Conservation (phyloP, 1,139 yeast species). For the Yamadazyma sp. region DNA sequence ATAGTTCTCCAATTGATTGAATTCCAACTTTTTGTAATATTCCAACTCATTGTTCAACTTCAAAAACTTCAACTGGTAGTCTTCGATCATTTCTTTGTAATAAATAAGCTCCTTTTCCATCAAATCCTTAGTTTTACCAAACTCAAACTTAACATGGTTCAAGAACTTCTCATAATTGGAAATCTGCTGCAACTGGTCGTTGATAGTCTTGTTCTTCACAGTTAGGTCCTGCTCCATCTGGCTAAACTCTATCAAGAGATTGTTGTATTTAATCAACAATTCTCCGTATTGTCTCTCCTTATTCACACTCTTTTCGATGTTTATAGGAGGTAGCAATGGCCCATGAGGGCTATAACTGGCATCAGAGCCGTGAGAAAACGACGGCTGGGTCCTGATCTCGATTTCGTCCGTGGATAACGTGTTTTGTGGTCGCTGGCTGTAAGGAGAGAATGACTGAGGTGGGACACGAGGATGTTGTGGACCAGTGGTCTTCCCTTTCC, state of each 20-base stretch:
- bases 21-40: slow-evolving; percentile 17
- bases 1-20: slow-evolving; percentile 13
- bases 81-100: slow-evolving; percentile 34
- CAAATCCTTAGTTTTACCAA: slow-evolving; percentile 25
- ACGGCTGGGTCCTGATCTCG: not conserved
- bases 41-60: slow-evolving; percentile 26
- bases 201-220: slow-evolving; percentile 17
- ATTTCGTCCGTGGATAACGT: not conserved
- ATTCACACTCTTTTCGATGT: slow-evolving; percentile 11
- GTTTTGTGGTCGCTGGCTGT: not conserved
- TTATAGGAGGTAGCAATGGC: slow-evolving; percentile 14
- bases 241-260: slow-evolving; percentile 14
- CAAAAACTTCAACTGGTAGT: slow-evolving; percentile 29
- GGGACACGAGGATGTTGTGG: slow-evolving; percentile 1
- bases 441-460: slow-evolving; percentile 5
- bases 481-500: not conserved
- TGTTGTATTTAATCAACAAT: slow-evolving; percentile 14
- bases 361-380: not conserved
- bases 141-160: slow-evolving; percentile 14
- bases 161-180: slow-evolving; percentile 18
- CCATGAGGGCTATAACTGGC: not conserved
- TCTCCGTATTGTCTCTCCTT: slow-evolving; percentile 14
- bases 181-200: slow-evolving; percentile 17
- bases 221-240: slow-evolving; percentile 17
- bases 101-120: slow-evolving; percentile 30